Conservation (phyloP, 1,284 basidiomycete species). For the Stygiomarasmius scandens region DNA sequence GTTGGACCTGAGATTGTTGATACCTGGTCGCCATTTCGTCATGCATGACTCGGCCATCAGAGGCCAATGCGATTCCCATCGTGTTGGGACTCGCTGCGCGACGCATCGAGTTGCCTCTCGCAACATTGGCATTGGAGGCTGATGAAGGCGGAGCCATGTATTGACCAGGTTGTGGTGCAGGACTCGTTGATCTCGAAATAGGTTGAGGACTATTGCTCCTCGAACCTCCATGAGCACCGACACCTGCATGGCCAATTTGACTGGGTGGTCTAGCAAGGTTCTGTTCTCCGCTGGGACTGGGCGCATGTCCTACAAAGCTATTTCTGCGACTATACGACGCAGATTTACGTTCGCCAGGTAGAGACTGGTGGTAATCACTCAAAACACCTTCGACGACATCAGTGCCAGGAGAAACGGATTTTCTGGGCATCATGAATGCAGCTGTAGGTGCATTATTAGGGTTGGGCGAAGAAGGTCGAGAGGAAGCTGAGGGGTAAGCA, state of each 20-base stretch:
- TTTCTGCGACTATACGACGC: conserved; percentile 24
- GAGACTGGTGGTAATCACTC: conserved; percentile 78
- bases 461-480: conserved; percentile 76
- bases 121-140: not conserved
- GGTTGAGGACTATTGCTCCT: conserved; percentile 14
- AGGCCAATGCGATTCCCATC: conserved; percentile 9
- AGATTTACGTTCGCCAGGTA: conserved; percentile 81
- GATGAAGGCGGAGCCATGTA: conserved; percentile 9
- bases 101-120: conserved; percentile 1
- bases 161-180: conserved; percentile 9
- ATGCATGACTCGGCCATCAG: conserved; percentile 5
- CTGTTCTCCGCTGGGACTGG: conserved; percentile 17
- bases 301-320: conserved; percentile 38
- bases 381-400: conserved; percentile 67
- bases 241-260: conserved; percentile 36
- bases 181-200: conserved; percentile 12
- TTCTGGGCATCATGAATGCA: conserved; percentile 74
- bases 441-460: conserved; percentile 56
- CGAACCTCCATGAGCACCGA: conserved; percentile 10
- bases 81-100: conserved; percentile 10
- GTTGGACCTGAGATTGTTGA: conserved; percentile 9
- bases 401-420: conserved; percentile 42
- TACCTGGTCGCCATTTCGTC: conserved; percentile 14
- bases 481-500: conserved; percentile 51
- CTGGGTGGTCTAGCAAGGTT: conserved; percentile 21